Conservation (phyloP, 2,329 filamentous ascomycete genomes). For the Blastomyces percursus region DNA sequence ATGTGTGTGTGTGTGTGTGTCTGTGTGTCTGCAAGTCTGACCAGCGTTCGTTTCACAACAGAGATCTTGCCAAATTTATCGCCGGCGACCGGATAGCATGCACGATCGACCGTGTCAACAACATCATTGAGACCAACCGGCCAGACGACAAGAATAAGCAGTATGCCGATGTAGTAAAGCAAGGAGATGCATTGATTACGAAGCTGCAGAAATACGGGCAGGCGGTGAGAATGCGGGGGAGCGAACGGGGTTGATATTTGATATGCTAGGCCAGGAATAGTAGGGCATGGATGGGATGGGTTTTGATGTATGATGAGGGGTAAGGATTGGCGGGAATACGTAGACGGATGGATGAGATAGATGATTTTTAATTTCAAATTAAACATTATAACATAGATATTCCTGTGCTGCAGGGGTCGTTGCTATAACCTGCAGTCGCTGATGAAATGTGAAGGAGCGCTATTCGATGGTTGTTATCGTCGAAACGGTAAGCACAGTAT, state of each 20-base stretch:
- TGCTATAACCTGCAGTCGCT: no score
- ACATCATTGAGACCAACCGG: constrained; percentile 94
- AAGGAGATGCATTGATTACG: constrained; percentile 94
- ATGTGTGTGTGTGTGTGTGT: background rate
- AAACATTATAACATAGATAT: background rate
- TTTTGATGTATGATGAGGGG: background rate
- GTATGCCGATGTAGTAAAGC: constrained; percentile 94
- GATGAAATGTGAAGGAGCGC: background rate
- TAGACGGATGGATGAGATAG: background rate
- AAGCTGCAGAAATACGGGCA: constrained; percentile 99
- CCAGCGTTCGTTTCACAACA: constrained; percentile 25
- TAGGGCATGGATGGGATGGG: background rate
- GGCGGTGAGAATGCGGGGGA: constrained; percentile 83
- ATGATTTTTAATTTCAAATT: background rate
- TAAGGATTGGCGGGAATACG: background rate
- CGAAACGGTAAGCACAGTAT: background rate
- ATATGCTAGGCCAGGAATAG: background rate
- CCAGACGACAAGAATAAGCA: constrained; percentile 99
- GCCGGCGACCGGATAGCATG: constrained; percentile 87
- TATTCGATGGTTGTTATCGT: background rate
- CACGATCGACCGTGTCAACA: constrained; percentile 93
- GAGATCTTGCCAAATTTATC: constrained; percentile 94
- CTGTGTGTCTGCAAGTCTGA: background rate
- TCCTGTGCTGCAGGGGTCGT: background rate
- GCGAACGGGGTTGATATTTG: constrained; percentile 67